A percentile compares a stretch with the other conserved stretches of the same genome.
Conservation (phyloP, 169 alveolate genomes). For the Miamiensis avidus region DNA sequence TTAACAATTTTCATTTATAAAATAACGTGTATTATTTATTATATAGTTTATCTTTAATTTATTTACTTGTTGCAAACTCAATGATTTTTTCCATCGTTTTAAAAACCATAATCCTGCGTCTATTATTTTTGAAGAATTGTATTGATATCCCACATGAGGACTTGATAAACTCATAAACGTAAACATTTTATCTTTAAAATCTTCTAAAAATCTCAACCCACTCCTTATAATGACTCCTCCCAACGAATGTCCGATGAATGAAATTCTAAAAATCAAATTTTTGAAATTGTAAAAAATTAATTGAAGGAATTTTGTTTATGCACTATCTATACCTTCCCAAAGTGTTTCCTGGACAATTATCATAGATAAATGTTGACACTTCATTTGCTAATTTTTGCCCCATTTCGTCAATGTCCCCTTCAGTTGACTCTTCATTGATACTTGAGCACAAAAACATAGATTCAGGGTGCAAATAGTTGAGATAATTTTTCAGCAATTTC, state of each 20-base stretch:
- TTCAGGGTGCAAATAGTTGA: constrained; percentile 76
- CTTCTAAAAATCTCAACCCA: constrained; percentile 66
- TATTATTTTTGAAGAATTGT: constrained; percentile 66
- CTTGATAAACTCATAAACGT: constrained; percentile 74
- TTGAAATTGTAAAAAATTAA: constrained; percentile 42
- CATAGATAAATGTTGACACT: constrained; percentile 67
- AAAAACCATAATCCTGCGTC: constrained; percentile 85
- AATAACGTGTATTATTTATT: constrained; percentile 17
- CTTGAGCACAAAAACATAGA: constrained; percentile 74
- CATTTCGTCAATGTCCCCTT: constrained; percentile 75
- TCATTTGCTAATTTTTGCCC: constrained; percentile 85
- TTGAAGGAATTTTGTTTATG: neutral
- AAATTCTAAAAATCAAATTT: constrained; percentile 56
- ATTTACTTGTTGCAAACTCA: constrained; percentile 63
- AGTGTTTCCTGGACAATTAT: constrained; percentile 64
- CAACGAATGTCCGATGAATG: constrained; percentile 75
- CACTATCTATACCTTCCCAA: constrained; percentile 29
- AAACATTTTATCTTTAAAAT: constrained; percentile 73
- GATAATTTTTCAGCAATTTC: constrained; percentile 77
- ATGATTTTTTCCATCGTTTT: constrained; percentile 77
- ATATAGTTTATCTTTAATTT: too few species aligned
- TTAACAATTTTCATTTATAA: too few species aligned
- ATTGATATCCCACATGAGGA: constrained; percentile 83
- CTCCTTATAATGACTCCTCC: constrained; percentile 79
- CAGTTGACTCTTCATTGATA: constrained; percentile 81